phyloP scores from a whole-genome alignment of 306 rosid genomes.

The Psophocarpus tetragonolobus region DNA sequence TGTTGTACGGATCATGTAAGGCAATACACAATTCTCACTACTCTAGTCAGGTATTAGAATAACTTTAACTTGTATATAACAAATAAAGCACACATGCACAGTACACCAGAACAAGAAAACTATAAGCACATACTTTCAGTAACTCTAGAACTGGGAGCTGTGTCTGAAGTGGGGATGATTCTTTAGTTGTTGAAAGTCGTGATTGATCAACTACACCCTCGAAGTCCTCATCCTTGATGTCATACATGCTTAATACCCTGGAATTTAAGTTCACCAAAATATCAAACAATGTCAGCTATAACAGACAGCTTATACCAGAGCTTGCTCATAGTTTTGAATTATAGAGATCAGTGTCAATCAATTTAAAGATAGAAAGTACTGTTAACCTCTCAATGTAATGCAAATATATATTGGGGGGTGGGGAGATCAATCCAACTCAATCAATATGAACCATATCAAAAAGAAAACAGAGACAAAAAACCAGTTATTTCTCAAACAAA shows the following conservation, averaged over 20 bases:
- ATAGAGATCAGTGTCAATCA: constrained; percentile 7
- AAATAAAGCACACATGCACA: neutral
- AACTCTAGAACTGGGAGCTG: constrained; percentile 91
- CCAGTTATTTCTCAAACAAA: constrained; percentile 25
- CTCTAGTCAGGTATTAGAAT: neutral
- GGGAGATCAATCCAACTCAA: constrained; percentile 3
- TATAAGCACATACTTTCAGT: constrained; percentile 64
- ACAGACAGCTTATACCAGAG: neutral
- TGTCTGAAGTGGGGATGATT: constrained; percentile 68
- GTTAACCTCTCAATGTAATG: constrained; percentile 2
- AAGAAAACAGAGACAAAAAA: constrained; percentile 5
- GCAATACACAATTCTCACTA: neutral
- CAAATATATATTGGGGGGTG: neutral
- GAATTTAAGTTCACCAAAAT: constrained; percentile 31
- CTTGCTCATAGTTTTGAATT: constrained; percentile 11
- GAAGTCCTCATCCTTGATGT: constrained; percentile 75
- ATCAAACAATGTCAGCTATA: constrained; percentile 13
- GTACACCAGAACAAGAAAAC: constrained; percentile 11
- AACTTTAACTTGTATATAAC: neutral
- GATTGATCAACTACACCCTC: constrained; percentile 68
- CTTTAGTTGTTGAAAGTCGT: constrained; percentile 63
- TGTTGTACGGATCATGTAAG: neutral
- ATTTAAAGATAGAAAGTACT: neutral
- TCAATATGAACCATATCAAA: neutral
- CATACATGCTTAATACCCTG: constrained; percentile 89